Percentiles rank a stretch among this genome's conserved stretches.
phyloP scores from a whole-genome alignment of 2,329 filamentous ascomycete species.

The Lecanoromycetidae sp. region DNA sequence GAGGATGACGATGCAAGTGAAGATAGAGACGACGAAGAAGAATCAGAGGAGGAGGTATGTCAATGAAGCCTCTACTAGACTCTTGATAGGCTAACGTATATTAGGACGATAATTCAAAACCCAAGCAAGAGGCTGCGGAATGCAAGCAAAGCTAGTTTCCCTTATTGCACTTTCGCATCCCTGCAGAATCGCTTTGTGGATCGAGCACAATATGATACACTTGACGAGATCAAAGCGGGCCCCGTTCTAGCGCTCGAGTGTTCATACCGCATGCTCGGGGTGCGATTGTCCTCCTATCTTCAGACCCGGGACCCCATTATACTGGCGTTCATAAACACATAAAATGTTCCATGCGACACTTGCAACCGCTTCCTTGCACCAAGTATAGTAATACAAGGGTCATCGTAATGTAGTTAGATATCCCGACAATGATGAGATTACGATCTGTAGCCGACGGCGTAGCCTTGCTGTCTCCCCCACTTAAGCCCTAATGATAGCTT shows the following conservation, averaged over 20 bases:
- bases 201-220: slow-evolving; percentile 9
- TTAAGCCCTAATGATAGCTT: background rate
- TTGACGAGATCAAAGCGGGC: background rate
- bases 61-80: background rate
- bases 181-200: background rate
- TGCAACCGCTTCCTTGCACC: background rate
- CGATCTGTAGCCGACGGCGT: background rate
- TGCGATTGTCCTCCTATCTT: background rate
- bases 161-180: slow-evolving; percentile 5
- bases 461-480: background rate
- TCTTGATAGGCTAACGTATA: slow-evolving; percentile 19
- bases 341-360: background rate
- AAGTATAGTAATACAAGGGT: background rate
- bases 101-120: slow-evolving; percentile 76
- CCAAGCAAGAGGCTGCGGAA: slow-evolving; percentile 86
- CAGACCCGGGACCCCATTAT: too few species aligned
- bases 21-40: slow-evolving; percentile 70
- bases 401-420: background rate
- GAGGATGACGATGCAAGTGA: slow-evolving; percentile 85
- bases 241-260: background rate
- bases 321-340: background rate
- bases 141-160: slow-evolving; percentile 78
- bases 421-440: background rate
- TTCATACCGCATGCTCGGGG: background rate
- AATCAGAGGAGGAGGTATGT: slow-evolving; percentile 57